Conservation (phyloP, 2,329 filamentous ascomycete species). For the Pseudogymnoascus sp. region DNA sequence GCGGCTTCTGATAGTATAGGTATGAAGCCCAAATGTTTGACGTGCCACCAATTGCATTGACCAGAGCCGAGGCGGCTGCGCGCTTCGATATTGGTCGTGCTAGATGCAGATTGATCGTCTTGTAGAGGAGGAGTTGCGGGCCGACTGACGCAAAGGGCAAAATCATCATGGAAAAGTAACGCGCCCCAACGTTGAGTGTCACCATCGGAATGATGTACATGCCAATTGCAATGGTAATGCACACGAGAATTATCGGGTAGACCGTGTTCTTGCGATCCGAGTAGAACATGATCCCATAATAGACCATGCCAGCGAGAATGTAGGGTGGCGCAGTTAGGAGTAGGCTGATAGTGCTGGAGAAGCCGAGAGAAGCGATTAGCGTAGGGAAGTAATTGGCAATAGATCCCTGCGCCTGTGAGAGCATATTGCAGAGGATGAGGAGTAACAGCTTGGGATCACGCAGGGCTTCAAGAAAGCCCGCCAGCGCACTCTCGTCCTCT, state of each 20-base stretch:
- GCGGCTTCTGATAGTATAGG: conserved; percentile 30
- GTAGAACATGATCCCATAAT: conserved; percentile 29
- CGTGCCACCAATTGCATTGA: conserved; percentile 31
- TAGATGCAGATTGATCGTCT: conserved; percentile 34
- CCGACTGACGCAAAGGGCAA: conserved; percentile 33
- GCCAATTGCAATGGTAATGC: conserved; percentile 27
- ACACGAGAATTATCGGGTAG: conserved; percentile 29
- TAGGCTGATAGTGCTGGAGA: conserved; percentile 32
- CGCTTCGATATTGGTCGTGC: conserved; percentile 35
- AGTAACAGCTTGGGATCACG: conserved; percentile 31
- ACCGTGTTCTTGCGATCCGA: conserved; percentile 32
- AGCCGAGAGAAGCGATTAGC: conserved; percentile 28
- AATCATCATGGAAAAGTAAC: conserved; percentile 37
- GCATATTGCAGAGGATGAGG: conserved; percentile 32
- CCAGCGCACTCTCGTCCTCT: conserved; percentile 26
- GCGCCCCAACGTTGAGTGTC: conserved; percentile 31
- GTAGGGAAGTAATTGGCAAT: conserved; percentile 32
- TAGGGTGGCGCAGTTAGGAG: conserved; percentile 41
- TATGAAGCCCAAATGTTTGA: conserved; percentile 31
- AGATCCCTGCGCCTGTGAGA: conserved; percentile 31
- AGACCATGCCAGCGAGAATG: conserved; percentile 32
- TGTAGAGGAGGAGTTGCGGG: conserved; percentile 34
- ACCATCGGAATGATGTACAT: conserved; percentile 33
- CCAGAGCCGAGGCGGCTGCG: conserved; percentile 33
- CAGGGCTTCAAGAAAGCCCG: conserved; percentile 25